Conservation (phyloP, 495 filamentous ascomycete species). For the Viridothelium virens region DNA sequence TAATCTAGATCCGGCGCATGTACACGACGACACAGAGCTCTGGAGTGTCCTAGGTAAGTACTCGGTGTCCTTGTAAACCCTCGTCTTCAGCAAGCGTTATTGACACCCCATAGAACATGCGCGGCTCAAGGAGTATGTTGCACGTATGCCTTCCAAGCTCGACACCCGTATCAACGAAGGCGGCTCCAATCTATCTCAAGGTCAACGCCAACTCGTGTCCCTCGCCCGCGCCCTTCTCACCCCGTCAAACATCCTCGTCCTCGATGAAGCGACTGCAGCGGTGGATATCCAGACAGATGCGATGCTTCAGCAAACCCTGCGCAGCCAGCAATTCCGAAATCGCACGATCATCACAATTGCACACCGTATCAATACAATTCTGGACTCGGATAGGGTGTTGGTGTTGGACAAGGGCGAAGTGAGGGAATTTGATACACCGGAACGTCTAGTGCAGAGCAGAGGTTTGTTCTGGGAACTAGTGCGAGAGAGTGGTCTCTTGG, state of each 20-base stretch:
- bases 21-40: constrained; percentile 93
- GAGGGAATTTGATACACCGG: constrained; percentile 41
- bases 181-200: constrained; percentile 74
- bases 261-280: constrained; percentile 95
- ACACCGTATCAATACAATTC: constrained; percentile 93
- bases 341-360: constrained; percentile 97
- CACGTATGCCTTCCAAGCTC: constrained; percentile 78
- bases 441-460: constrained; percentile 29
- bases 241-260: constrained; percentile 91
- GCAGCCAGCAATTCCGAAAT: constrained; percentile 64
- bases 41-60: constrained; percentile 87
- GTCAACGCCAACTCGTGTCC: constrained; percentile 86
- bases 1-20: constrained; percentile 90
- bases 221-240: constrained; percentile 89
- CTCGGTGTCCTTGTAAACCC: too few species aligned
- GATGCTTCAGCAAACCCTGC: constrained; percentile 61
- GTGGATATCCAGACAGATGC: constrained; percentile 94
- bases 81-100: too few species aligned
- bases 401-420: constrained; percentile 66
- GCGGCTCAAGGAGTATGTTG: constrained; percentile 82
- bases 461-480: constrained; percentile 41
- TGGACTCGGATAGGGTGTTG: constrained; percentile 84
- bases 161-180: constrained; percentile 91
- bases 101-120: constrained; percentile 62
- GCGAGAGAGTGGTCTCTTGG: constrained; percentile 33